Conservation (phyloP, 805 yeast genomes). For the Nakazawaea ishiwadae region DNA sequence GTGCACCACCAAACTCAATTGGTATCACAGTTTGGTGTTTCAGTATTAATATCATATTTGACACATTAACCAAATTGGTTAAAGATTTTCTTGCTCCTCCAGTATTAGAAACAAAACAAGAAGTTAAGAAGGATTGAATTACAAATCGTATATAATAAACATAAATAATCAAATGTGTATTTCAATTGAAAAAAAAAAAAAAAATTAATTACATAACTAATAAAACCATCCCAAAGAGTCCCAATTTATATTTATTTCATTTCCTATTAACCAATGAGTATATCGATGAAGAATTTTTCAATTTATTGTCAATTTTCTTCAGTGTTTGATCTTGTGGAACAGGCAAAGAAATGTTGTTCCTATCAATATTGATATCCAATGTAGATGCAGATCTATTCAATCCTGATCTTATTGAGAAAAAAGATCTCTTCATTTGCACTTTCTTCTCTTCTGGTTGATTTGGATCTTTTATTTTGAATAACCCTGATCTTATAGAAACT, state of each 20-base stretch:
- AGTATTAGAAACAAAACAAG: not conserved
- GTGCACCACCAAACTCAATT: slow-evolving; percentile 55
- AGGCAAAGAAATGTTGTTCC: slow-evolving; percentile 51
- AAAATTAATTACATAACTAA: too few species aligned
- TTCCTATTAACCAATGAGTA: slow-evolving; percentile 26
- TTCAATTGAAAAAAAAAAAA: too few species aligned
- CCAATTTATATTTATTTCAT: too few species aligned
- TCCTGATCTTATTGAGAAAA: slow-evolving; percentile 17
- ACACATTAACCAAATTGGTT: slow-evolving; percentile 1
- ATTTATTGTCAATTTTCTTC: slow-evolving; percentile 48
- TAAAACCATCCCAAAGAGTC: too few species aligned
- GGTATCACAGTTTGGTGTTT: slow-evolving; percentile 58
- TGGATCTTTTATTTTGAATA: slow-evolving; percentile 14
- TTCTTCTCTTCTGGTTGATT: slow-evolving; percentile 10
- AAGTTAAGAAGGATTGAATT: slow-evolving; percentile 30
- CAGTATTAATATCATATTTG: slow-evolving; percentile 18
- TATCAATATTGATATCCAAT: slow-evolving; percentile 19
- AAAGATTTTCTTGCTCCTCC: not conserved
- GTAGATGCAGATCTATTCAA: slow-evolving; percentile 18
- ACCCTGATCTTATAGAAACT: slow-evolving; percentile 24
- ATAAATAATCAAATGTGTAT: too few species aligned
- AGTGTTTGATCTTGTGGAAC: slow-evolving; percentile 51
- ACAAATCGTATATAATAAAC: not conserved
- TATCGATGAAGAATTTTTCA: slow-evolving; percentile 46
- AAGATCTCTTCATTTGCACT: slow-evolving; percentile 23